Base-by-base conservation (phyloP, 371 early-diverging fungal species). In the Syncephalastrum monosporum region DNA sequence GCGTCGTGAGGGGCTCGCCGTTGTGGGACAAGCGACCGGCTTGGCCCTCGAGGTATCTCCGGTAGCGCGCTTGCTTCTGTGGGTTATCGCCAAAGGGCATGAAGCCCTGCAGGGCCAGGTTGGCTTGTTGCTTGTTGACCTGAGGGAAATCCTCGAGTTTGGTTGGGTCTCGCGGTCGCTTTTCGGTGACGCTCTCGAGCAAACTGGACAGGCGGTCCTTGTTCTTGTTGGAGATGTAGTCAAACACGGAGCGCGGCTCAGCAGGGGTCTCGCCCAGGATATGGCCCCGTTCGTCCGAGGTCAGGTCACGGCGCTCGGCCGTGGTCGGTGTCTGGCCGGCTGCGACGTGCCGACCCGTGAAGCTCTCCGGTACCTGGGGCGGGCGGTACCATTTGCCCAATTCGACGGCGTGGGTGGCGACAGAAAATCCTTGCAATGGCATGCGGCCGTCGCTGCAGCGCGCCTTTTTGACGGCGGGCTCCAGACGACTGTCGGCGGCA, bases 71-170 rank as follows among this genome's bases (percentile, higher is more conserved):
- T 66, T 93, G 95, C 55, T 94, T 95, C 14, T 74, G 74, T 10
- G 73, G 64, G 55, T 87, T 84, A 38, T 83, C 86, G 5, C 82
- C 84, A 77, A 93, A 95, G 4, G 95, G 95, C 70, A 92, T 91
- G 64, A 89, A 95, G 3, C 94, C 95, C 59, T 81, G 74, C 29
- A 94, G 59, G 0, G 95, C 95, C 3, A 84, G 81, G 50, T 76
- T 47, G 0, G 94, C 94, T 3, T 79, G 74, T 5, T 77, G 74
- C 60, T 84, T 84, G 5, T 86, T 75, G n/a, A 91, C 75, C 23
- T 60, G 65, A 0, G 87, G 83, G 15, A 75, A 79, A n/a, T 74
- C 67, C n/a, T 68, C 19, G 12, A 74, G 44, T 56, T 74, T 64
- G 19, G 68, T 64, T 55, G 57, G 66, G 57, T 66, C 68, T 17